Conservation (phyloP, 495 filamentous ascomycete species). For the Schizothecium vesticola region DNA sequence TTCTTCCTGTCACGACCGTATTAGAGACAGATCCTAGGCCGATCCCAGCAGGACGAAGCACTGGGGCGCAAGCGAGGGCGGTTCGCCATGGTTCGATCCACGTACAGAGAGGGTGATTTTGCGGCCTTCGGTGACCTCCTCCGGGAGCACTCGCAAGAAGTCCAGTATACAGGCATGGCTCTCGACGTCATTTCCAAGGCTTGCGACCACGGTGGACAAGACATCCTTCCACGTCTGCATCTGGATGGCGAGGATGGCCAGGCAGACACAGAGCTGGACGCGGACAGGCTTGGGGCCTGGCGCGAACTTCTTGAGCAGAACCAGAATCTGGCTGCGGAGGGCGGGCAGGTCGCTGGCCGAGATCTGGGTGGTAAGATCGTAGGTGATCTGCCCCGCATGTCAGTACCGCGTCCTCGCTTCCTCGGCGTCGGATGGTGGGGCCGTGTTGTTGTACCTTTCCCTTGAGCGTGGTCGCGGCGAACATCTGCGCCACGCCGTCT, state of each 20-base stretch:
- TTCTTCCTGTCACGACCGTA: conserved; percentile 71
- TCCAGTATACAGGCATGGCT: conserved; percentile 83
- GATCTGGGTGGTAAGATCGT: conserved; percentile 59
- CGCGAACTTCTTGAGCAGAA: conserved; percentile 69
- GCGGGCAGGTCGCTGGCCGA: conserved; percentile 64
- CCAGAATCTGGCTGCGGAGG: conserved; percentile 76
- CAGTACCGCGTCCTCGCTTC: conserved; percentile 13
- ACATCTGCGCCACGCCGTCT: conserved; percentile 80
- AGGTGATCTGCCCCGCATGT: conserved; percentile 39
- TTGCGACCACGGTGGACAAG: conserved; percentile 67
- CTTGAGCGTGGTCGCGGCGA: conserved; percentile 93
- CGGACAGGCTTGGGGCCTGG: conserved; percentile 84
- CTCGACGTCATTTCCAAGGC: conserved; percentile 69
- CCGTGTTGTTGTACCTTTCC: conserved; percentile 68
- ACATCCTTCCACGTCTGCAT: conserved; percentile 97
- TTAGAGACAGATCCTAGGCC: conserved; percentile 49
- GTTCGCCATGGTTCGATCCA: conserved; percentile 54
- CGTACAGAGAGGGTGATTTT: conserved; percentile 98
- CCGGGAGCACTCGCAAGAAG: conserved; percentile 91
- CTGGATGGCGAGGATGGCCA: conserved; percentile 91
- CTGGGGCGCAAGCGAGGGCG: conserved; percentile 32
- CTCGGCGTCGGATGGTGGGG: background rate
- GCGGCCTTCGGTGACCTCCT: conserved; percentile 98
- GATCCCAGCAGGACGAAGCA: conserved; percentile 36
- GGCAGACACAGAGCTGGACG: conserved; percentile 89